Evolutionary conservation across 2,329 filamentous ascomycete genomes (phyloP).

Genomic region (Ophiocordyceps australis): DNA sequence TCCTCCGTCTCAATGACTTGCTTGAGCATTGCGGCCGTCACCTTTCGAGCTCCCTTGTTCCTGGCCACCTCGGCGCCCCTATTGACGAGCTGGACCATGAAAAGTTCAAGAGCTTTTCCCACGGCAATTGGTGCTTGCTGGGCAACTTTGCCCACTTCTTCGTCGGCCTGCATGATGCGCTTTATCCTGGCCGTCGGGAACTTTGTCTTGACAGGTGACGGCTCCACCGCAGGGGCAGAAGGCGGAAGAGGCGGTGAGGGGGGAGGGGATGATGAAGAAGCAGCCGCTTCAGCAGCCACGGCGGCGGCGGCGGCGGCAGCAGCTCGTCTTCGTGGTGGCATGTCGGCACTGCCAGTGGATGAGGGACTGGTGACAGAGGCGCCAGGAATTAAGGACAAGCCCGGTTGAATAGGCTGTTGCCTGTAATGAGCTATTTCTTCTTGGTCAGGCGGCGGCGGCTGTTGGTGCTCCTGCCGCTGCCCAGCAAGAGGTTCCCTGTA

Average conservation of each 20-base stretch:
- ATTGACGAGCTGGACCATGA: slow-evolving; percentile 88
- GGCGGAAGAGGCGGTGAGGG: slow-evolving; percentile 11
- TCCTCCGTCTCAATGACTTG: slow-evolving; percentile 74
- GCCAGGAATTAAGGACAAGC: too few species aligned
- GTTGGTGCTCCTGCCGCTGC: neutral
- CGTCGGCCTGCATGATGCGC: slow-evolving; percentile 97
- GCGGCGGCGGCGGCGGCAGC: slow-evolving; percentile 1
- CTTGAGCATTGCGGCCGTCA: slow-evolving; percentile 83
- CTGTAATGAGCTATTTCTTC: too few species aligned
- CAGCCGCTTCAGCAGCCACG: neutral
- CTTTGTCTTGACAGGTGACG: slow-evolving; percentile 73
- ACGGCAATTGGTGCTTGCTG: slow-evolving; percentile 95
- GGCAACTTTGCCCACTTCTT: slow-evolving; percentile 95
- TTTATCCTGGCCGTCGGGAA: slow-evolving; percentile 97
- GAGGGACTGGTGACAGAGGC: too few species aligned
- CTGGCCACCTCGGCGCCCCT: slow-evolving; percentile 75
- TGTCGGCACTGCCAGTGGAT: too few species aligned
- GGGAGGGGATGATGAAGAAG: slow-evolving; percentile 14
- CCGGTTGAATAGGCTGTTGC: too few species aligned
- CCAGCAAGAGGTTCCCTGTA: neutral
- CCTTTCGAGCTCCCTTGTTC: slow-evolving; percentile 69
- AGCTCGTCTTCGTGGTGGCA: neutral
- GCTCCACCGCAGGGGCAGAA: slow-evolving; percentile 26
- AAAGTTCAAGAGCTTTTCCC: slow-evolving; percentile 86
- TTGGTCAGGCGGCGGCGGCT: neutral